phyloP scores from a whole-genome alignment of 805 yeast species.

The Brettanomyces naardenensis region DNA sequence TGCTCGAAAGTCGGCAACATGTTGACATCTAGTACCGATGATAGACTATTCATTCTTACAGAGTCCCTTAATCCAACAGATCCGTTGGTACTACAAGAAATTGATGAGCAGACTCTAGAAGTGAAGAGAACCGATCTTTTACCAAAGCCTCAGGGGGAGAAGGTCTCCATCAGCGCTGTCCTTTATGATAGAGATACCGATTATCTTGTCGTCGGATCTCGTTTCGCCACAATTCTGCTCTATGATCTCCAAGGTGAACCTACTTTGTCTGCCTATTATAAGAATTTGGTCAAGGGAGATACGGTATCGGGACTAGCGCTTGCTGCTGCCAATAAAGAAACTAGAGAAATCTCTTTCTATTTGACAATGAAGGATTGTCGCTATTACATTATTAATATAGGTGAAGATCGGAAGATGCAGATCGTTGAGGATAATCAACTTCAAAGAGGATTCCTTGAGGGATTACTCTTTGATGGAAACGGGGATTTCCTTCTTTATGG shows the following conservation, averaged over 20 bases:
- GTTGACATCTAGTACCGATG: constrained; percentile 24
- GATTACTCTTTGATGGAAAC: constrained; percentile 38
- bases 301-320: constrained; percentile 46
- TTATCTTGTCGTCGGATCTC: constrained; percentile 57
- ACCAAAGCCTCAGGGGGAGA: constrained; percentile 23
- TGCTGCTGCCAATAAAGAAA: constrained; percentile 9
- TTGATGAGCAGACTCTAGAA: constrained; percentile 24
- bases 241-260: constrained; percentile 33
- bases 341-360: constrained; percentile 20
- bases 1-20: constrained; percentile 41
- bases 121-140: constrained; percentile 11
- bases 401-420: constrained; percentile 5
- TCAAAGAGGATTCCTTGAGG: constrained; percentile 76
- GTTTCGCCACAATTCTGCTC: constrained; percentile 58
- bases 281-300: constrained; percentile 55
- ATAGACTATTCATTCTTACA: constrained; percentile 31
- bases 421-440: constrained; percentile 43
- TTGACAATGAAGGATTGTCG: constrained; percentile 63
- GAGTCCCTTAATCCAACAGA: constrained; percentile 67
- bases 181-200: constrained; percentile 30
- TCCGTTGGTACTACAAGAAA: constrained; percentile 36
- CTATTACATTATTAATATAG: constrained; percentile 36
- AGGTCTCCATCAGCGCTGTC: constrained; percentile 53
- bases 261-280: constrained; percentile 25
- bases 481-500: constrained; percentile 58